Evolutionary conservation across 2,329 filamentous ascomycete genomes (phyloP), one percentile per base, ranked within the genome.

Genomic region (Periconia sp.): DNA sequence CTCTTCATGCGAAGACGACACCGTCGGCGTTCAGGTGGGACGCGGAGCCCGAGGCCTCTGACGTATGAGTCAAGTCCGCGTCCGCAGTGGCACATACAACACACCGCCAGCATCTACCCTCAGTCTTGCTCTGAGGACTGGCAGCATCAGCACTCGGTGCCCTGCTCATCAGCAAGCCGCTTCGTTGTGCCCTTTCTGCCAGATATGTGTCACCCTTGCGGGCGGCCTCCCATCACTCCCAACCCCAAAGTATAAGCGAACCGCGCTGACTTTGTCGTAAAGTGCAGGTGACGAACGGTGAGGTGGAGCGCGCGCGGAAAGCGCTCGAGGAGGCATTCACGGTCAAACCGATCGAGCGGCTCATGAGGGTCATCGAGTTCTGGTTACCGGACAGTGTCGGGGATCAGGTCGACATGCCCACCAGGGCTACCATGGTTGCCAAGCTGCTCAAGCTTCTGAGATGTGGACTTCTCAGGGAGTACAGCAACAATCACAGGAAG

Each of bases 381-480:
- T 8, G 17, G 11, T 4, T 32, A 29, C 36, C 36, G 7, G 28
- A 40, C 5, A 23, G 17, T 15, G 13, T 40, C 6, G 12, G 17
- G 19, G 18, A 36, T 6, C 10, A 23, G 33, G 23, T n/a, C 5
- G 15, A 4, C 11, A 3, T 4, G 9, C 19, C 13, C n/a, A 4
- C 13, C 6, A 17, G 25, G 18, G 26, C 21, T 6, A 15, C 23
- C 11, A 24, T 40, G 11, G 28, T 40, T 11, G 36, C 28, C 12
- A 40, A 40, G 28, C 26, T 40, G 4, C 16, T 40, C 26, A 16
- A n/a, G 19, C n/a, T 15, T 26, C 36, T 40, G 5, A 40, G 33
- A 17, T 4, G 22, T 11, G 34, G 22, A 11, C 34, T 15, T 4
- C 19, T 36, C n/a, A 26, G 12, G 15, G 10, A 16, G 4, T 36